A percentile compares a stretch with the other conserved stretches of the same genome.
Evolutionary conservation across 2,329 filamentous ascomycete species (phyloP).

Genomic region (Xylaria sp.): DNA sequence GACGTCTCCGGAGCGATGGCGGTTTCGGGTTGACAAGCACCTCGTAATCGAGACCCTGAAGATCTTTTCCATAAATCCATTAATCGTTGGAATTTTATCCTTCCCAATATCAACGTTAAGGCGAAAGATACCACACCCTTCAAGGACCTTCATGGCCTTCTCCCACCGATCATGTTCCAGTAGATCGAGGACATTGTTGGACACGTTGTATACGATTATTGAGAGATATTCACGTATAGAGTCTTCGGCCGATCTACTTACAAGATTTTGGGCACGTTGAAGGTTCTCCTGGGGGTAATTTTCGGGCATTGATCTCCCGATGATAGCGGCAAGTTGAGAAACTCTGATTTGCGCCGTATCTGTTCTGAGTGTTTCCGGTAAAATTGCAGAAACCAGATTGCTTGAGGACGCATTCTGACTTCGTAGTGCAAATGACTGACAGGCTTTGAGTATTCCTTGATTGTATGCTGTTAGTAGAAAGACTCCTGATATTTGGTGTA

Average conservation of each 20-base stretch:
- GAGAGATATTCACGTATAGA: background rate
- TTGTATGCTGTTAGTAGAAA: background rate
- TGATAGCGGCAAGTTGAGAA: conserved; percentile 12
- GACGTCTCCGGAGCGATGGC: background rate
- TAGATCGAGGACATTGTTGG: background rate
- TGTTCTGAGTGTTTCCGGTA: background rate
- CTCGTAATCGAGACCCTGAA: background rate
- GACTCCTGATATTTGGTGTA: background rate
- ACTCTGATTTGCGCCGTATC: background rate
- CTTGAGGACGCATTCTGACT: background rate
- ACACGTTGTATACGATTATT: conserved; percentile 6
- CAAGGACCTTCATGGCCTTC: background rate
- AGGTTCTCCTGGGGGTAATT: conserved; percentile 5
- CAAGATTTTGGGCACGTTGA: conserved; percentile 5
- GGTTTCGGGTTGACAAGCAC: background rate
- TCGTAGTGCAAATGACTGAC: background rate
- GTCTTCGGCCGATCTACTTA: background rate
- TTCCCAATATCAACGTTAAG: background rate
- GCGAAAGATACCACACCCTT: background rate
- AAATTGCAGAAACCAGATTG: background rate
- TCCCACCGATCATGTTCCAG: background rate
- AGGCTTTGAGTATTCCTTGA: background rate
- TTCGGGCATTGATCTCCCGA: conserved; percentile 18
- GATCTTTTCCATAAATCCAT: conserved; percentile 14
- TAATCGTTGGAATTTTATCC: background rate